Percentiles rank a stretch among this genome's conserved stretches.
These are phyloP conservation scores for Neopestalotiopsis sp. DNA, from an alignment of 2,329 filamentous ascomycete species.

Conservation along the genomic window DNA sequence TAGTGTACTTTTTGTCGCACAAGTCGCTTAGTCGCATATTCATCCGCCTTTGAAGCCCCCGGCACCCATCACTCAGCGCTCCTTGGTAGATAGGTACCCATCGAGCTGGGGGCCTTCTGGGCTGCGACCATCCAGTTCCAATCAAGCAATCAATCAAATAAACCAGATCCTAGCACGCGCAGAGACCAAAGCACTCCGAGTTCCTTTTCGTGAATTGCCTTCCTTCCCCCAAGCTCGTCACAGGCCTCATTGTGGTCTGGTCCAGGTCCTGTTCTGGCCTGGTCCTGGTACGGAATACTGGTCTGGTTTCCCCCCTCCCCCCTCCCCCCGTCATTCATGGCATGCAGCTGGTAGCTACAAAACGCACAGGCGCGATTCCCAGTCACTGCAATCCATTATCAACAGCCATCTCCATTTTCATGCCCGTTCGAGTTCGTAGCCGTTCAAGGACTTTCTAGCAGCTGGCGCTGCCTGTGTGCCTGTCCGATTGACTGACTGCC, in stretches of 20 bases:
- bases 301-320: background rate
- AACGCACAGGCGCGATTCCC: background rate
- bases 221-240: background rate
- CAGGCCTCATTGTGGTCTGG: background rate
- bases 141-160: constrained; percentile 4
- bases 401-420: background rate
- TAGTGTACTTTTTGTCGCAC: background rate
- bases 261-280: no score
- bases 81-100: background rate
- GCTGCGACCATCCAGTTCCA: background rate
- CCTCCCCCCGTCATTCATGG: no score
- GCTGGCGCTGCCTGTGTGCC: background rate
- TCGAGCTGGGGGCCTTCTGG: background rate
- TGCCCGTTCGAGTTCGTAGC: background rate
- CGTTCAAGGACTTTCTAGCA: background rate
- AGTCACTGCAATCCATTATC: background rate
- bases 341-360: background rate
- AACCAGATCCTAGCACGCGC: background rate
- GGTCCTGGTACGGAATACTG: no score
- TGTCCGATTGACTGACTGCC: background rate
- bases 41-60: background rate
- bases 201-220: background rate
- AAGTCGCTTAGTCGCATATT: constrained; percentile 1
- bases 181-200: background rate
- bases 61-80: background rate